Percentiles rank a stretch among this genome's conserved stretches.
phyloP scores from a whole-genome alignment of 495 filamentous ascomycete species.

The Penicillium soppii region DNA sequence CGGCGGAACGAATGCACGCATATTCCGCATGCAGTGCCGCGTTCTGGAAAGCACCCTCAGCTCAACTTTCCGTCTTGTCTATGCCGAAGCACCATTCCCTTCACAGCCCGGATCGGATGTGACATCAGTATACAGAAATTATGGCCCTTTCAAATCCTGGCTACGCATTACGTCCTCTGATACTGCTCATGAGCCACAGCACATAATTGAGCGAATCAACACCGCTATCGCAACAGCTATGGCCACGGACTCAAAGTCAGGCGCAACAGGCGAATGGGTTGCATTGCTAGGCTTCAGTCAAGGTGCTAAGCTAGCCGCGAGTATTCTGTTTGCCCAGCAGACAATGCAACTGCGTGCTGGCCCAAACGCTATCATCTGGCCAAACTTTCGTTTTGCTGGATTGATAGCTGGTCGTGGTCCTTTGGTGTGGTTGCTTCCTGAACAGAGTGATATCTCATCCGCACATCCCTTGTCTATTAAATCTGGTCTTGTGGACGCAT shows the following conservation, averaged over 20 bases:
- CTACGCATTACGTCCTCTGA: conserved; percentile 29
- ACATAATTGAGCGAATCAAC: background rate
- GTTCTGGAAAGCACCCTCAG: conserved; percentile 43
- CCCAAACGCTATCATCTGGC: no score
- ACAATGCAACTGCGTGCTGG: background rate
- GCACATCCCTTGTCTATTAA: no score
- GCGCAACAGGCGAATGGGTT: background rate
- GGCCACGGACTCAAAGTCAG: background rate
- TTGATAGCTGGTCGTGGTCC: background rate
- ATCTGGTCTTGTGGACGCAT: background rate
- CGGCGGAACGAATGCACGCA: conserved; percentile 59
- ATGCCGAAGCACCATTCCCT: conserved; percentile 57
- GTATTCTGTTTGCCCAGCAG: background rate
- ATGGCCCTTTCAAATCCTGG: conserved; percentile 60
- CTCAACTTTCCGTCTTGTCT: conserved; percentile 52
- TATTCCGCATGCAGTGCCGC: conserved; percentile 61
- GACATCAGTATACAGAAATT: conserved; percentile 49
- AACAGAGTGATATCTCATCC: no score
- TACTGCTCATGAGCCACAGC: background rate
- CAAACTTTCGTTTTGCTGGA: background rate
- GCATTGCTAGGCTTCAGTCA: background rate
- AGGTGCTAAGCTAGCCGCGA: background rate
- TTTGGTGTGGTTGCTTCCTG: background rate
- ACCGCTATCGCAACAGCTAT: background rate
- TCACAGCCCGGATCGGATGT: conserved; percentile 52